phyloP scores from a whole-genome alignment of 805 yeast species.

The Candida namnaoensis region DNA sequence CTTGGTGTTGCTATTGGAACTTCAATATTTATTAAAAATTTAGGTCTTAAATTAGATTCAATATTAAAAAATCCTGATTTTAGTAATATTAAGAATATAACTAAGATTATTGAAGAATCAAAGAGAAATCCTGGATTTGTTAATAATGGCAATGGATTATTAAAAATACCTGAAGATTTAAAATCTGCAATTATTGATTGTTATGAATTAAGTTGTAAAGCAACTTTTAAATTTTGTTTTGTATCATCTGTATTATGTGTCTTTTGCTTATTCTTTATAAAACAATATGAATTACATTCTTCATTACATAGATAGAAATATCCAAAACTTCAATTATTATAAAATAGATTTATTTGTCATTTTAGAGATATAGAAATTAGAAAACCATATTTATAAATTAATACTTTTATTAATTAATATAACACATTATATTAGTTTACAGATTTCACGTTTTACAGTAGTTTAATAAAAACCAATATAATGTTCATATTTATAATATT shows the following conservation, averaged over 20 bases:
- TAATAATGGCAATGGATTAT: slow-evolving; percentile 25
- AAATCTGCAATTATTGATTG: slow-evolving; percentile 36
- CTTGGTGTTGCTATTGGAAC: slow-evolving; percentile 58
- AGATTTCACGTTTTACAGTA: too few relatives aligned
- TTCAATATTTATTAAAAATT: slow-evolving; percentile 45
- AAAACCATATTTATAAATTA: too few relatives aligned
- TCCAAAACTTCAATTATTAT: too few relatives aligned
- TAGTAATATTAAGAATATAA: slow-evolving; percentile 28
- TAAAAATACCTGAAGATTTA: slow-evolving; percentile 34
- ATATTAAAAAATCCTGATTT: slow-evolving; percentile 26
- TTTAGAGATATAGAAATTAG: too few relatives aligned
- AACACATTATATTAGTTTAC: too few relatives aligned
- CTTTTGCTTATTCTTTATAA: slow-evolving; percentile 35
- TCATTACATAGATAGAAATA: slow-evolving; percentile 37
- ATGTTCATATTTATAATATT: too few relatives aligned
- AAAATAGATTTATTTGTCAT: too few relatives aligned
- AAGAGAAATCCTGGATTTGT: slow-evolving; percentile 49
- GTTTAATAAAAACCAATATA: too few relatives aligned
- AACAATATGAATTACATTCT: slow-evolving; percentile 50
- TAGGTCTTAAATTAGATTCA: slow-evolving; percentile 22
- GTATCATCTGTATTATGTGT: slow-evolving; percentile 30
- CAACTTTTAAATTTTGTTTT: slow-evolving; percentile 40
- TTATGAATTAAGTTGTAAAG: slow-evolving; percentile 44
- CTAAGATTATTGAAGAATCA: slow-evolving; percentile 33
- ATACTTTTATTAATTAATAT: too few relatives aligned